A percentile compares a stretch with the other conserved stretches of the same genome.
phyloP scores from a whole-genome alignment of 805 yeast genomes.

The Metschnikowia hibisci region DNA sequence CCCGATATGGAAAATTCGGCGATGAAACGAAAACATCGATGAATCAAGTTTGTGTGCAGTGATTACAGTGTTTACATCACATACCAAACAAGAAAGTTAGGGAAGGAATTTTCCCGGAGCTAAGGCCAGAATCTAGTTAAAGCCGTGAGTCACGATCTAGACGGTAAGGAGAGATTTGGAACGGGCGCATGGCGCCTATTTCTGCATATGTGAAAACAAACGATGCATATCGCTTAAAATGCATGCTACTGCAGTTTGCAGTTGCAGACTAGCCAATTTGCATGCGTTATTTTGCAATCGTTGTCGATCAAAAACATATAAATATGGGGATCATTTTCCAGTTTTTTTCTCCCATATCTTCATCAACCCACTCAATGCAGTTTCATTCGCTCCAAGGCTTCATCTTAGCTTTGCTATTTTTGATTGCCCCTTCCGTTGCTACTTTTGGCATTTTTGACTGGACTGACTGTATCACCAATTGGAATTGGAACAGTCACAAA shows the following conservation, averaged over 20 bases:
- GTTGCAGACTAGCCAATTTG: background rate
- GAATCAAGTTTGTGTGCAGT: background rate
- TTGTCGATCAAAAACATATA: background rate
- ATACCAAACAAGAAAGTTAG: background rate
- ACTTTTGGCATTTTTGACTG: conserved; percentile 2
- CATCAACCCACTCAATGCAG: conserved; percentile 3
- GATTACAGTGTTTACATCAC: background rate
- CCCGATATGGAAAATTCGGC: too few relatives aligned
- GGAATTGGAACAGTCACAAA: background rate
- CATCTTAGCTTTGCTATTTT: conserved; percentile 2
- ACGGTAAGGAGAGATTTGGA: background rate
- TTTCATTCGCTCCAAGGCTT: background rate
- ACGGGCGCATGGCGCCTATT: conserved; percentile 1
- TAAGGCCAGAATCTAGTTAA: background rate
- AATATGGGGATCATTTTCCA: background rate
- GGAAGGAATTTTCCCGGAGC: background rate
- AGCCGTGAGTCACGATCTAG: background rate
- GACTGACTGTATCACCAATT: conserved; percentile 1
- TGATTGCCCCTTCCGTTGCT: conserved; percentile 2
- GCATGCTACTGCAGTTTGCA: too few relatives aligned
- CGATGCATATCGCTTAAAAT: background rate
- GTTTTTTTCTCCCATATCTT: background rate
- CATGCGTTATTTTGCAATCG: too few relatives aligned
- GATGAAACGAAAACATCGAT: too few relatives aligned
- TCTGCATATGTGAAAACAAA: background rate